Conservation (phyloP, 306 rosid species). For the Corylus americana region DNA sequence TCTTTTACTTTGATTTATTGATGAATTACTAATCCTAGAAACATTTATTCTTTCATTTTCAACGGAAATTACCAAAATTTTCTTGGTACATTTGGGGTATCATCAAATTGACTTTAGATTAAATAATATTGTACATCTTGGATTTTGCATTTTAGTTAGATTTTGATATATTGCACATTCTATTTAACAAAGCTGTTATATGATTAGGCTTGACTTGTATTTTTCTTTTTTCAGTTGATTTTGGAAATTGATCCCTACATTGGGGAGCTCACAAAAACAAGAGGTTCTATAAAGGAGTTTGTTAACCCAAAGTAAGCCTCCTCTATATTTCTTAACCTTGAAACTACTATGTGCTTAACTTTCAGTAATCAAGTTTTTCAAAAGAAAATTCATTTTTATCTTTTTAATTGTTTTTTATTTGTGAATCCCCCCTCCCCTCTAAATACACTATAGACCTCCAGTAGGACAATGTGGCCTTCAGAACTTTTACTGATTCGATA, state of each 20-base stretch:
- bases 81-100: not conserved
- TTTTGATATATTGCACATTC: not conserved
- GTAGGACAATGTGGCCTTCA: not conserved
- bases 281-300: slow-evolving; percentile 87
- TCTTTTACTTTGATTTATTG: not conserved
- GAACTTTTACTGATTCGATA: not conserved
- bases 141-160: not conserved
- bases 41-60: not conserved
- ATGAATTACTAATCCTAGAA: not conserved
- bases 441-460: not conserved
- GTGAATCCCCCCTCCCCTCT: not conserved
- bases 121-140: not conserved
- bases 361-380: not conserved
- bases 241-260: slow-evolving; percentile 88
- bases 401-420: not conserved
- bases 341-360: slow-evolving; percentile 1
- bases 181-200: slow-evolving; percentile 24
- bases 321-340: slow-evolving; percentile 17
- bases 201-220: slow-evolving; percentile 22
- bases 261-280: slow-evolving; percentile 84
- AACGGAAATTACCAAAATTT: not conserved
- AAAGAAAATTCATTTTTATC: not conserved
- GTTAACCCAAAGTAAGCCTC: slow-evolving; percentile 91
- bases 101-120: not conserved
- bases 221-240: slow-evolving; percentile 63